Evolutionary conservation across 2,329 filamentous ascomycete species (phyloP), one percentile per base, ranked within the genome.

Genomic region (Alternaria rosae): DNA sequence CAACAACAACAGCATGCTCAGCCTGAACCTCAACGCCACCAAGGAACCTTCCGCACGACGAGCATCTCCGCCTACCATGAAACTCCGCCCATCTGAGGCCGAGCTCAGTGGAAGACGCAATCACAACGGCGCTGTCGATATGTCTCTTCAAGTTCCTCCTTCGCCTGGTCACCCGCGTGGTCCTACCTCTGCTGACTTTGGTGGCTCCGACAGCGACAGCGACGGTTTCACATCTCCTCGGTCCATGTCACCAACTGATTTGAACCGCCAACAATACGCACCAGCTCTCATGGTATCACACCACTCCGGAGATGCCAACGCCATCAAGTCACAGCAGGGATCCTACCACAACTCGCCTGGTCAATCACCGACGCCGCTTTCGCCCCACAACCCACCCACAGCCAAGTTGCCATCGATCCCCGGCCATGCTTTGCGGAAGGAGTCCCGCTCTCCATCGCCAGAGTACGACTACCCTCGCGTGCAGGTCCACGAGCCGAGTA

Each of bases 31-130:
- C 35, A 65, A 62, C 53, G 68, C 66, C 42, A 56, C 59, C 57
- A 70, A 70, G 42, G 68, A 73, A 30, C 69, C 73, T 3, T 63
- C 62, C 25, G 66, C 65, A 23, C 60, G 60, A 52, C 67, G 67
- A 54, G 67, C 54, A 30, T 68, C 70, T n/a, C 70, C 73, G 17
- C 70, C 74, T 17, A 54, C 60, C 17, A 63, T 72, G 54, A 76
- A 70, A 58, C 70, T 80, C 21, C 67, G 66, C 54, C 78, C 78
- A 15, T 79, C 77, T 6, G 74, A 78, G 45, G 78, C 78, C 21
- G 76, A 80, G 67, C 59, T 79, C 38, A 79, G 57, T 44, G 78
- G 78, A 65, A 70, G 76, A 57, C 74, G 69, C 62, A 77, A 76
- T 62, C 68, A 77, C 66, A 74, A 70, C 59, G 67, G 68, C 44